These are phyloP conservation scores for Sedum album DNA, from an alignment of 164 flowering plant species.

Conservation along the genomic window DNA sequence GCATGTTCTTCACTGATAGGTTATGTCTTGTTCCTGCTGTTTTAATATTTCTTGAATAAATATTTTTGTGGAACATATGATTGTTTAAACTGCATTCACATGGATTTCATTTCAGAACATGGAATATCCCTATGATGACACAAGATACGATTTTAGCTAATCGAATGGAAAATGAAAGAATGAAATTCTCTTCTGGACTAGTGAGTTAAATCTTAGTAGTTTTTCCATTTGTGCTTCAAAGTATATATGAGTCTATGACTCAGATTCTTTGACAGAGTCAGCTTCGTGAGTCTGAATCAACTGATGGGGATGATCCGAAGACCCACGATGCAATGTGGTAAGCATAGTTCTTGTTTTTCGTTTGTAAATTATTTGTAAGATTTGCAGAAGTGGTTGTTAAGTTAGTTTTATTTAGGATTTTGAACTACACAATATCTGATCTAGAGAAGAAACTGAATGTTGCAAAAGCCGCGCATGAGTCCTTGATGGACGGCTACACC, in stretches of 20 bases:
- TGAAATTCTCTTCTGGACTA: not conserved
- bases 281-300: not conserved
- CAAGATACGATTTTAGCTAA: not conserved
- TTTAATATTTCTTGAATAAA: not conserved
- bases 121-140: not conserved
- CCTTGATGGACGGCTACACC: slow-evolving; percentile 16
- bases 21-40: no score
- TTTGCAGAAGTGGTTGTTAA: not conserved
- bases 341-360: not conserved
- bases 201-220: not conserved
- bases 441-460: slow-evolving; percentile 53
- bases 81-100: not conserved
- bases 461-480: slow-evolving; percentile 47
- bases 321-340: not conserved
- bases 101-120: slow-evolving; percentile 2
- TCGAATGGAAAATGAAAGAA: not conserved
- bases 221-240: not conserved
- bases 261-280: not conserved
- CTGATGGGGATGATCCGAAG: not conserved
- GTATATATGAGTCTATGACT: no score
- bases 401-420: slow-evolving; percentile 4
- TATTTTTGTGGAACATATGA: not conserved
- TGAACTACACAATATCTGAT: slow-evolving; percentile 45
- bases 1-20: slow-evolving; percentile 11
- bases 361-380: not conserved